Evolutionary conservation across 106 monocot species (phyloP), one percentile per base, ranked within the genome.

Genomic region (Gastrodia elata): DNA sequence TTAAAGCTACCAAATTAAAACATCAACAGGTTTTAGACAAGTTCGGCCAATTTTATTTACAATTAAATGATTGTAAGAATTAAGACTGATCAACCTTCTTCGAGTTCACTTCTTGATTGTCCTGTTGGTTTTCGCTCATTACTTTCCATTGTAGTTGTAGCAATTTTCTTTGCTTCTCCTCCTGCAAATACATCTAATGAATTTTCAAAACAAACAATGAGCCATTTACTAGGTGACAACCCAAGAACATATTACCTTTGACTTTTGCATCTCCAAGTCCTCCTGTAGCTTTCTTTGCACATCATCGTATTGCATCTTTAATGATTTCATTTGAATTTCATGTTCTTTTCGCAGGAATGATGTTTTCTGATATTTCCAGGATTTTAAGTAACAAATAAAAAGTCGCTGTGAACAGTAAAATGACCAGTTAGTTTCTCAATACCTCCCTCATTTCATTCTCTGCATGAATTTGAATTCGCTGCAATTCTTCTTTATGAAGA

Each of bases 61-160:
- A 67, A 38, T 67, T 67, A 52, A 52, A 52, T 20, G 22, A 0
- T 52, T 52, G 22, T 52, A n/a, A 67, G 67, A 15, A 67, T 67
- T 67, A 36, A 67, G 38, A 67, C 64, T 25, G 14, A 40, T 65
- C 49, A 55, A 94, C 94, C 94, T 90, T 93, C 77, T 87, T 88
- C 71, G 90, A 91, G 77, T 86, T 89, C 72, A 84, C 86, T 85
- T 90, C 93, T 74, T 89, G 80, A 48, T 93, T 89, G 74, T 81
- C 78, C 74, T 93, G 98, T 83, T 98, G 93, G 75, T 84, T 93
- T 77, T 93, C 93, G 72, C 86, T 73, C 84, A 97, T 97, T 69
- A 93, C 93, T 89, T 88, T 98, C 98, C 90, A 93, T 77, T 98
- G 93, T 68, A 98, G 77, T 68, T 98, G 91, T 68, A 98, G 77